These are phyloP conservation scores for Aspergillus niger DNA, from an alignment of 2,329 filamentous ascomycete species.

Conservation along the genomic window DNA sequence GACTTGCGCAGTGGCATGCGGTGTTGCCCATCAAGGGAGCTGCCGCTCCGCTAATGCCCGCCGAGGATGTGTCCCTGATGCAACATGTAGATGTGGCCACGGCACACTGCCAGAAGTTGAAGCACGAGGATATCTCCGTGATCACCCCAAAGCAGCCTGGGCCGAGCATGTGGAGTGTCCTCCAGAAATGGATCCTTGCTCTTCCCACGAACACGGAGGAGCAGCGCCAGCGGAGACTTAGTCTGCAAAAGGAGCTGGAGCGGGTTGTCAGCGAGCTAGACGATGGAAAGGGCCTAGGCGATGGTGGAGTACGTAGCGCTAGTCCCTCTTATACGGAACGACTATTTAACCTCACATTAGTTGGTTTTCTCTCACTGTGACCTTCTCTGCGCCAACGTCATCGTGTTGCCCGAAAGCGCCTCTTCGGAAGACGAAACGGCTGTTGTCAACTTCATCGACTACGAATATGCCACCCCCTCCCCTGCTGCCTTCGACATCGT, in stretches of 20 bases:
- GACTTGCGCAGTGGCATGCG: slow-evolving; percentile 92
- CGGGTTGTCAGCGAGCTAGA: slow-evolving; percentile 71
- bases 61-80: slow-evolving; percentile 22
- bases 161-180: slow-evolving; percentile 92
- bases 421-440: slow-evolving; percentile 44
- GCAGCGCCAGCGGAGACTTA: slow-evolving; percentile 66
- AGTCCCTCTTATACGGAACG: background rate
- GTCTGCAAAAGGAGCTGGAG: slow-evolving; percentile 73
- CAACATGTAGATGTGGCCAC: slow-evolving; percentile 25
- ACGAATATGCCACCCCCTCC: slow-evolving; percentile 94
- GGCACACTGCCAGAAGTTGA: slow-evolving; percentile 16
- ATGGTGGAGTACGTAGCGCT: slow-evolving; percentile 62
- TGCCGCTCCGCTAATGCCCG: slow-evolving; percentile 25
- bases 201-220: slow-evolving; percentile 72
- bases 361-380: slow-evolving; percentile 95
- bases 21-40: slow-evolving; percentile 59
- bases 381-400: slow-evolving; percentile 93
- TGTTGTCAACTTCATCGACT: slow-evolving; percentile 87
- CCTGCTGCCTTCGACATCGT: slow-evolving; percentile 94
- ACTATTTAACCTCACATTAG: slow-evolving; percentile 42
- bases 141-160: slow-evolving; percentile 67
- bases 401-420: slow-evolving; percentile 63
- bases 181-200: slow-evolving; percentile 93
- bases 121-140: slow-evolving; percentile 20
- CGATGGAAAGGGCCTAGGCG: slow-evolving; percentile 73